Base-by-base conservation (phyloP, 2,329 filamentous ascomycete genomes). In the Cytospora piceae region DNA sequence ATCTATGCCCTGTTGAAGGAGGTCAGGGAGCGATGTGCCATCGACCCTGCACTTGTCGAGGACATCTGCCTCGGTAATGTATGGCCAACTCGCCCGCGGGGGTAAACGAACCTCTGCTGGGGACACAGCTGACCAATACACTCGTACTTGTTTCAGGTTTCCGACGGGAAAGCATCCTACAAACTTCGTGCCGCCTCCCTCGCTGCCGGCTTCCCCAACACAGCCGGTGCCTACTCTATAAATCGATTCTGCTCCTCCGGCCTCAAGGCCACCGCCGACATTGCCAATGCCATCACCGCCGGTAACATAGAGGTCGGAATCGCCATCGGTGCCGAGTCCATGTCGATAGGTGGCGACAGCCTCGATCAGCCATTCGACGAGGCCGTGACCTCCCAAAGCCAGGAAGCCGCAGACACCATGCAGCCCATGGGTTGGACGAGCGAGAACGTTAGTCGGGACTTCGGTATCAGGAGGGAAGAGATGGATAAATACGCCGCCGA, bases 191-290 rank as follows among this genome's bases (percentile, higher is more conserved):
- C 94, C 61, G 93, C 95, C 55, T 85, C 91, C 69, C 90, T 98
- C 69, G 92, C 93, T 57, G 95, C 95, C 65, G 95, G 95, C 72
- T 96, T 95, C 83, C 94, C 95, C 71, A 94, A 95, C 82, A 97
- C 94, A 8, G 85, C 92, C 58, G 87, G 88, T 70, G 92, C 91
- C 69, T 94, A 86, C 53, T 89, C 90, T 53, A 85, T 96, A 66
- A 98, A 98, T 84, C 90, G 95, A 68, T 98, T 99, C 88, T 99
- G 95, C 85, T 96, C 93, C 46, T 97, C 94, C 0, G 95, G 95
- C 42, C 89, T 99, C 70, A 96, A 97, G 80, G 94, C 95, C 65
- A 92, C 94, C 6, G 94, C 96, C 78, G 93, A 97, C 75, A 96
- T 99, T 71, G 94, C 95, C 59, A 90, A 95, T 80, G 87, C 93